These are phyloP conservation scores for Cadophora gregata DNA, from an alignment of 2,329 filamentous ascomycete genomes.

Conservation along the genomic window DNA sequence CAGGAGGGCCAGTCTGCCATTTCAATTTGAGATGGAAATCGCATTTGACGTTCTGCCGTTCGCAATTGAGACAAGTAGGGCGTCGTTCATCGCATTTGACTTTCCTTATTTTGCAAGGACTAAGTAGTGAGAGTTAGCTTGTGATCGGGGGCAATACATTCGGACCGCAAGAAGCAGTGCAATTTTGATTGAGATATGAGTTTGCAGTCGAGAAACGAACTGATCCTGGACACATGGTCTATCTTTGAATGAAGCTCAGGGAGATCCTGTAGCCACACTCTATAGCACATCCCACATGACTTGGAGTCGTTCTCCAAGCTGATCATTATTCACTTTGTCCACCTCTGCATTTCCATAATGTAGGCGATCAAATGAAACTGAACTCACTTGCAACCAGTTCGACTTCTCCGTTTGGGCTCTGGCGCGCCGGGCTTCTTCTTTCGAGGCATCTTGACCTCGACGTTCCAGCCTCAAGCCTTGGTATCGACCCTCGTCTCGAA, in stretches of 20 bases:
- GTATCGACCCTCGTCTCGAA: background rate
- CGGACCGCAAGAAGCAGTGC: background rate
- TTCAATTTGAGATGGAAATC: slow-evolving; percentile 84
- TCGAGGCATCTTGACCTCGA: slow-evolving; percentile 59
- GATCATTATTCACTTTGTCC: background rate
- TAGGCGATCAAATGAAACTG: background rate
- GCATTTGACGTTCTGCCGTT: slow-evolving; percentile 73
- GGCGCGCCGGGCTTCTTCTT: slow-evolving; percentile 67
- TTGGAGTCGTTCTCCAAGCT: background rate
- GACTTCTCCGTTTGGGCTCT: slow-evolving; percentile 70
- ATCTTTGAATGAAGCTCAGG: background rate
- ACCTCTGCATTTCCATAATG: background rate
- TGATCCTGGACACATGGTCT: background rate
- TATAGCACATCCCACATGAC: too few relatives aligned
- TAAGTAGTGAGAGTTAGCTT: slow-evolving; percentile 45
- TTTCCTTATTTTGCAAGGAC: slow-evolving; percentile 81
- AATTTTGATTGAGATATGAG: background rate
- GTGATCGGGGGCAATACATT: background rate
- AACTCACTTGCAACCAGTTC: slow-evolving; percentile 71
- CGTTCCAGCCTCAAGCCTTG: background rate
- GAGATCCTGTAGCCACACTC: background rate
- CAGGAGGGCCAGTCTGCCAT: slow-evolving; percentile 60
- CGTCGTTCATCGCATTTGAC: slow-evolving; percentile 84
- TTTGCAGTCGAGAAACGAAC: background rate
- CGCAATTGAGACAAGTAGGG: slow-evolving; percentile 74